Conservation (phyloP, 305 asterid genomes). For the Galium porrigens region DNA sequence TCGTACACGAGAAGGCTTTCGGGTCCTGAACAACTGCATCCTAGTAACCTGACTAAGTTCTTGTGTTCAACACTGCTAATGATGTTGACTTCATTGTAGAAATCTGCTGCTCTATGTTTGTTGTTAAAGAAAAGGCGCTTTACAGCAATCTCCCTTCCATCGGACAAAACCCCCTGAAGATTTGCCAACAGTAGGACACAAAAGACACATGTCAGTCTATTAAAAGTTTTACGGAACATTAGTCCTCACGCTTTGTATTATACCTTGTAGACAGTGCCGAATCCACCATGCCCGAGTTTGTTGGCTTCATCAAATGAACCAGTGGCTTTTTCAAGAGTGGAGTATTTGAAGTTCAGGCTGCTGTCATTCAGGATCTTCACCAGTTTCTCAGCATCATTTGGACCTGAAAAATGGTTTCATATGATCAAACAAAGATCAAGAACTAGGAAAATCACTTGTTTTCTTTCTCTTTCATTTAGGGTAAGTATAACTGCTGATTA, state of each 20-base stretch:
- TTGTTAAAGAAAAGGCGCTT: conserved; percentile 70
- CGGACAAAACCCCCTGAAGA: conserved; percentile 62
- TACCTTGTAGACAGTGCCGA: conserved; percentile 33
- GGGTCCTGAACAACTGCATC: conserved; percentile 76
- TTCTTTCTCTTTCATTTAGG: too few species aligned
- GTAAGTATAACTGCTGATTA: not conserved
- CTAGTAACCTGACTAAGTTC: conserved; percentile 54
- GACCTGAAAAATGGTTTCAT: conserved; percentile 16
- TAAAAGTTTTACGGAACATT: too few species aligned
- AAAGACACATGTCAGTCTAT: not conserved
- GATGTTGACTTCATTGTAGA: conserved; percentile 78
- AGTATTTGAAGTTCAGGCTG: conserved; percentile 31
- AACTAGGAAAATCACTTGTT: not conserved
- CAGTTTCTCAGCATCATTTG: conserved; percentile 21
- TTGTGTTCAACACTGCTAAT: conserved; percentile 65
- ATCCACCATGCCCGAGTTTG: conserved; percentile 40
- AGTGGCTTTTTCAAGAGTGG: conserved; percentile 32
- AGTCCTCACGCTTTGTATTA: not conserved
- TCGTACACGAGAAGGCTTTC: conserved; percentile 84
- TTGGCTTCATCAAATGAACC: conserved; percentile 30
- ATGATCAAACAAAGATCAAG: not conserved
- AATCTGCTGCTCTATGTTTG: conserved; percentile 64
- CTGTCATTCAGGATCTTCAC: conserved; percentile 23
- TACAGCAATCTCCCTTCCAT: conserved; percentile 75
- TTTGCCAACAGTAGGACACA: not conserved